Base-by-base conservation (phyloP, 306 rosid species). In the Boehmeria nivea region DNA sequence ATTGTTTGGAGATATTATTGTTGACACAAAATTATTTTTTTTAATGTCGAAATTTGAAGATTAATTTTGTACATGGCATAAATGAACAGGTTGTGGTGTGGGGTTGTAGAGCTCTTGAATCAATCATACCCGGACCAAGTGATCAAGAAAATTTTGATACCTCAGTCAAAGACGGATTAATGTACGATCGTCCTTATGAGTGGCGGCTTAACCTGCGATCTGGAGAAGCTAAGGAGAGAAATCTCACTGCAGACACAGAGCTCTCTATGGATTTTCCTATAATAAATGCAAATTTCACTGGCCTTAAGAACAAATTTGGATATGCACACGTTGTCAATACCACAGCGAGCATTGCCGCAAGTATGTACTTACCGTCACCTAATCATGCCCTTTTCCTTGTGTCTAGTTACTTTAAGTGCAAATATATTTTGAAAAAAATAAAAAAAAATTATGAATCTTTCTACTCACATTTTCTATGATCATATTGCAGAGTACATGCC, bases 41-140 rank as follows among this genome's bases (percentile, higher is more conserved):
- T 24, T n/a, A n/a, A n/a, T 4, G 23, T 24, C 15, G 15, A 20
- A 3, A 26, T 13, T 38, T 34, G 5, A 6, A 31, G 14, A 26
- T n/a, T n/a, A n/a, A n/a, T n/a, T 2, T 61, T 20, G 14, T 21
- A 56, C 16, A 36, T 6, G 19, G n/a, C n/a, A n/a, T n/a, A 55
- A 47, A 23, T 33, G 28, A 49, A 57, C 73, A 88, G 96, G 88
- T 80, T 59, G 86, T 85, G 43, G 77, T 85, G 36, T 59, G 91
- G 77, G 96, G 84, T 4, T 85, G 88, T 65, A 85, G 81, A 74
- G 81, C 91, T 51, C 79, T 66, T 15, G 89, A 82, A 23, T 69
- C 88, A 36, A 14, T 36, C 9, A 14, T 13, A 24, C 20, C 15
- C 31, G 31, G n/a, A 31, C n/a, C n/a, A n/a, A n/a, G n/a, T n/a